phyloP scores from a whole-genome alignment of 768 basidiomycete genomes.

The Tricholoma furcatifolium region DNA sequence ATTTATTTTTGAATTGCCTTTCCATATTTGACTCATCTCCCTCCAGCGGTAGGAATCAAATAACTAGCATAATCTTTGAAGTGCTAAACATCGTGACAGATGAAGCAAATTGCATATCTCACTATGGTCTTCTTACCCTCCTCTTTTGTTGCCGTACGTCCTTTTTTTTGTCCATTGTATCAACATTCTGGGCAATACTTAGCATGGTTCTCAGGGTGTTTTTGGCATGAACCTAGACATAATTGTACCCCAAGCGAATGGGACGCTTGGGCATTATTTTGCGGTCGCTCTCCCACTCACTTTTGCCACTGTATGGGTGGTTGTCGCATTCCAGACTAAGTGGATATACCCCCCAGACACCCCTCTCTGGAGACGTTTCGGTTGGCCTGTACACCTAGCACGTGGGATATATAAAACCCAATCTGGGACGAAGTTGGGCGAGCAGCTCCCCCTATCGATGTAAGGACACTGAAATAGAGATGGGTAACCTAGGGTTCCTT shows the following conservation, averaged over 20 bases:
- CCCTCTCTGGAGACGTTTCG: constrained; percentile 28
- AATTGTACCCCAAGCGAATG: constrained; percentile 31
- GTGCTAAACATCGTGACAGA: constrained; percentile 22
- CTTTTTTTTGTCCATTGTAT: background rate
- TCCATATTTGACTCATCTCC: background rate
- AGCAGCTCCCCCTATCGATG: too few relatives aligned
- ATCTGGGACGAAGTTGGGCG: background rate
- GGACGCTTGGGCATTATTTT: constrained; percentile 41
- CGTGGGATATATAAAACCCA: background rate
- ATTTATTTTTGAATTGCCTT: background rate
- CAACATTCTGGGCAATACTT: too few relatives aligned
- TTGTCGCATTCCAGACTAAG: constrained; percentile 51
- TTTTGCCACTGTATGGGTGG: constrained; percentile 47
- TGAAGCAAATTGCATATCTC: constrained; percentile 59
- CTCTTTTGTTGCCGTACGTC: constrained; percentile 45
- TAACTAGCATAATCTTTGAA: background rate
- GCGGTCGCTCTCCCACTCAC: constrained; percentile 46
- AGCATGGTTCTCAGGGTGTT: constrained; percentile 34
- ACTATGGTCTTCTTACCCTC: constrained; percentile 65
- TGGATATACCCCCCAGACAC: constrained; percentile 28
- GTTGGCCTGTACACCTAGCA: constrained; percentile 32
- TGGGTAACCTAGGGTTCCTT: background rate
- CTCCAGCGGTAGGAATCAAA: constrained; percentile 18
- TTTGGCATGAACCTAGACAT: constrained; percentile 60
- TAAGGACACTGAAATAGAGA: background rate